Conservation (phyloP, 2,329 filamentous ascomycete genomes). For the Tetracladium maxilliforme region DNA sequence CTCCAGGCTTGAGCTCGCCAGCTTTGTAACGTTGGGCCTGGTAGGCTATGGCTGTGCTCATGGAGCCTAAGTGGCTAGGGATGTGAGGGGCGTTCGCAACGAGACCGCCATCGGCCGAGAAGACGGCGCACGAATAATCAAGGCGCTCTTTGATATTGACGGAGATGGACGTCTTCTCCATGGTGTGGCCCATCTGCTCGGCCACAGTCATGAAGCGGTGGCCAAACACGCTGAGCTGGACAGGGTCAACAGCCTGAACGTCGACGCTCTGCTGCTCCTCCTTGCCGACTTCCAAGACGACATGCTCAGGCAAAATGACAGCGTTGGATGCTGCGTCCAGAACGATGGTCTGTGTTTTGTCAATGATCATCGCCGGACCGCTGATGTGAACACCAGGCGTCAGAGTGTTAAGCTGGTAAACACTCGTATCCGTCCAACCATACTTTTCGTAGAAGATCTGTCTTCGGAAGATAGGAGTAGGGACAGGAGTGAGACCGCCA, state of each 20-base stretch:
- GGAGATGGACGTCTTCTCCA: slow-evolving; percentile 50
- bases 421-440: slow-evolving; percentile 5
- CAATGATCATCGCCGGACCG: slow-evolving; percentile 16
- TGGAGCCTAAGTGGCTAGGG: slow-evolving; percentile 50
- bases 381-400: slow-evolving; percentile 7
- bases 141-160: slow-evolving; percentile 53
- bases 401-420: slow-evolving; percentile 11
- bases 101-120: slow-evolving; percentile 48
- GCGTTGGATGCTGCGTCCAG: slow-evolving; percentile 19
- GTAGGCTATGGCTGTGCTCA: slow-evolving; percentile 52
- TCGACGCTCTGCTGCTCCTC: slow-evolving; percentile 13
- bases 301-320: slow-evolving; percentile 17
- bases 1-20: slow-evolving; percentile 50
- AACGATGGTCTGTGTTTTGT: slow-evolving; percentile 27
- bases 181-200: slow-evolving; percentile 50
- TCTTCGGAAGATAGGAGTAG: no score
- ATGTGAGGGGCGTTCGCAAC: slow-evolving; percentile 51
- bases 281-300: slow-evolving; percentile 20
- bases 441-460: slow-evolving; percentile 46
- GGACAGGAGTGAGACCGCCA: no score
- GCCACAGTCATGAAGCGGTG: slow-evolving; percentile 57
- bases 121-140: slow-evolving; percentile 53
- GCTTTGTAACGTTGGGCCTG: slow-evolving; percentile 46
- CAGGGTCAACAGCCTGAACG: slow-evolving; percentile 45
- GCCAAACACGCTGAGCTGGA: slow-evolving; percentile 48